Conservation (phyloP, 352 stramenopile genomes). For the Pythium rhizo-oryzae region DNA sequence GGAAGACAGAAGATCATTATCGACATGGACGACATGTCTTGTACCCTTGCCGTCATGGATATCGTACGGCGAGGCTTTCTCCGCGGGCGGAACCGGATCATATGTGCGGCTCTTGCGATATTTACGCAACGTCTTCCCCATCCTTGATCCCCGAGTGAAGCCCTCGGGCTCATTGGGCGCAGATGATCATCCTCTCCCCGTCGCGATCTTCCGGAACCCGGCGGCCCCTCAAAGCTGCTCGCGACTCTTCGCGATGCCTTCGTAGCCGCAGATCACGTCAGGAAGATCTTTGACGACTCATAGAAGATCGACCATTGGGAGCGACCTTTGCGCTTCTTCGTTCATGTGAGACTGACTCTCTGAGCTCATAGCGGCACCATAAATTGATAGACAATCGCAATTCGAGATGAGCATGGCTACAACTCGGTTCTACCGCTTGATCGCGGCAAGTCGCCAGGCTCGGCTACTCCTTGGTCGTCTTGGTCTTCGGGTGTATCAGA, state of each 20-base stretch:
- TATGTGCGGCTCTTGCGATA: slow-evolving; percentile 42
- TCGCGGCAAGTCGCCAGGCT: neutral
- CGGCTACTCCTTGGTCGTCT: neutral
- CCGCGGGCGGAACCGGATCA: slow-evolving; percentile 27
- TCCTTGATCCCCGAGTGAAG: slow-evolving; percentile 10
- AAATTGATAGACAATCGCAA: neutral
- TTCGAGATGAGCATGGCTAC: neutral
- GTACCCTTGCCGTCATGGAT: slow-evolving; percentile 41
- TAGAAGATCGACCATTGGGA: no score
- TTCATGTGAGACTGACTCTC: neutral
- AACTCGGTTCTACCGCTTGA: neutral
- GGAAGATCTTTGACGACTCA: neutral
- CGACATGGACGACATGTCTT: slow-evolving; percentile 30
- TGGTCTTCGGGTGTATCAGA: neutral
- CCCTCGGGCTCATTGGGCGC: neutral
- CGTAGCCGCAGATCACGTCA: slow-evolving; percentile 6
- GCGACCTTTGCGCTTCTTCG: neutral
- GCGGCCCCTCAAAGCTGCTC: neutral
- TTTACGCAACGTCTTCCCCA: slow-evolving; percentile 46
- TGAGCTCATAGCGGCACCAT: neutral
- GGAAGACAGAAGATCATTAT: slow-evolving; percentile 50
- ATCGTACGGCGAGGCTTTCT: slow-evolving; percentile 37
- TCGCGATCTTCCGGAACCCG: slow-evolving; percentile 3
- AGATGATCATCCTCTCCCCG: neutral
- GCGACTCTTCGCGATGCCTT: slow-evolving; percentile 9